Percentiles rank a stretch among this genome's conserved stretches.
Conservation (phyloP, 192 early-diverging fungal species). For the Phlyctochytrium bullatum region DNA sequence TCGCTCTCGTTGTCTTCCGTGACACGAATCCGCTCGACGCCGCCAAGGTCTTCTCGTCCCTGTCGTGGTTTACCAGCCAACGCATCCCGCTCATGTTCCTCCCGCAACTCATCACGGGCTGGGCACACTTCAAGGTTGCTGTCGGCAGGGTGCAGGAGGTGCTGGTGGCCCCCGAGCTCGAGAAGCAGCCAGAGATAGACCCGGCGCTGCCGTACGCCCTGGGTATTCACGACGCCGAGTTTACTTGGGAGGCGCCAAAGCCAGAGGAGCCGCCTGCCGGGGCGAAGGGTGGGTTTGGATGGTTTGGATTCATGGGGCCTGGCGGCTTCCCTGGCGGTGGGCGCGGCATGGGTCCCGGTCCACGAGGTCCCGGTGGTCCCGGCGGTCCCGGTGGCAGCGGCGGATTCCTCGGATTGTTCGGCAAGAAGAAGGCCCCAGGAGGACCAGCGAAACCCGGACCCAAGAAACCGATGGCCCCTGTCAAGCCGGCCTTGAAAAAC, state of each 20-base stretch:
- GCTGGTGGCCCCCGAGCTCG: slow-evolving; percentile 59
- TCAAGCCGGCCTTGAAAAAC: slow-evolving; percentile 28
- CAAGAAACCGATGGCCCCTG: background rate
- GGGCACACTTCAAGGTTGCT: slow-evolving; percentile 53
- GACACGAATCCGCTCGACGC: slow-evolving; percentile 27
- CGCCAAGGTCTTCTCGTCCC: slow-evolving; percentile 43
- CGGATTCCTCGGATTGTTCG: background rate
- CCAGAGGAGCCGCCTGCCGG: background rate
- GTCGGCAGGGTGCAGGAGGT: slow-evolving; percentile 45
- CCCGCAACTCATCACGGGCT: slow-evolving; percentile 38
- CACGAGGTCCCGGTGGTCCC: background rate
- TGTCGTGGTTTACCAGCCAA: slow-evolving; percentile 21
- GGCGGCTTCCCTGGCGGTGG: slow-evolving; percentile 20
- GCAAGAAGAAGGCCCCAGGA: background rate
- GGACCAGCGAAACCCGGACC: background rate
- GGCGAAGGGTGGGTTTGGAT: background rate
- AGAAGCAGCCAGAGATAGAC: slow-evolving; percentile 44
- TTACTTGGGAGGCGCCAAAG: slow-evolving; percentile 52
- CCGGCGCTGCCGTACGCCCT: slow-evolving; percentile 44
- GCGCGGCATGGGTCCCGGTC: background rate
- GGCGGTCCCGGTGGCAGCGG: background rate
- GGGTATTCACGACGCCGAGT: slow-evolving; percentile 46
- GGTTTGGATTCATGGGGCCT: slow-evolving; percentile 33
- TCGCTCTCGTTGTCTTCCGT: slow-evolving; percentile 45
- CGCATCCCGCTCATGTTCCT: slow-evolving; percentile 57